A percentile compares a stretch with the other conserved stretches of the same genome.
Conservation (phyloP, 768 basidiomycete genomes). For the Amanita brunnescens region DNA sequence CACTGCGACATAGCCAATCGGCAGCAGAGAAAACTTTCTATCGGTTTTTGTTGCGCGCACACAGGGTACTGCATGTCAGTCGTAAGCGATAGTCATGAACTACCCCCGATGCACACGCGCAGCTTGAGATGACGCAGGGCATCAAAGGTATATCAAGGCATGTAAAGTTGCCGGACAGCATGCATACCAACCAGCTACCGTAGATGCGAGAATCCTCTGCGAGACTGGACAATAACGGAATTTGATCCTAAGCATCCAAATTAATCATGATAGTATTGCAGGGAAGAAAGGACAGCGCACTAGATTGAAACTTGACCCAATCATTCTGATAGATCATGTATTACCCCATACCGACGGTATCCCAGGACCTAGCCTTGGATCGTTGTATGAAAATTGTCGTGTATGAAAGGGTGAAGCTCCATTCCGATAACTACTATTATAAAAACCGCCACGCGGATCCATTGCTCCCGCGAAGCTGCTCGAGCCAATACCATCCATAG, state of each 20-base stretch:
- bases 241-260: background rate
- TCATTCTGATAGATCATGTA: background rate
- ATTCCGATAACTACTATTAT: background rate
- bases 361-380: background rate
- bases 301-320: background rate
- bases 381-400: slow-evolving; percentile 4
- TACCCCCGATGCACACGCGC: background rate
- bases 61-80: background rate
- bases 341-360: slow-evolving; percentile 5
- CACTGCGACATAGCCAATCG: background rate
- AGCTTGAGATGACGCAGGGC: background rate
- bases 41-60: background rate
- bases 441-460: background rate
- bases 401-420: background rate
- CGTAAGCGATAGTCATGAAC: background rate
- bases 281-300: background rate
- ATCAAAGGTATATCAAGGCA: background rate
- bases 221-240: background rate
- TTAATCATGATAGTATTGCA: background rate
- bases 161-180: background rate
- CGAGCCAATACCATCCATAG: background rate
- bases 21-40: background rate
- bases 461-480: background rate
- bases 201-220: background rate
- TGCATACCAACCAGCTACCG: background rate